Evolutionary conservation across 148 eudicot species (phyloP), one percentile per base, ranked within the genome.

Genomic region (Vaccinium myrtillus): DNA sequence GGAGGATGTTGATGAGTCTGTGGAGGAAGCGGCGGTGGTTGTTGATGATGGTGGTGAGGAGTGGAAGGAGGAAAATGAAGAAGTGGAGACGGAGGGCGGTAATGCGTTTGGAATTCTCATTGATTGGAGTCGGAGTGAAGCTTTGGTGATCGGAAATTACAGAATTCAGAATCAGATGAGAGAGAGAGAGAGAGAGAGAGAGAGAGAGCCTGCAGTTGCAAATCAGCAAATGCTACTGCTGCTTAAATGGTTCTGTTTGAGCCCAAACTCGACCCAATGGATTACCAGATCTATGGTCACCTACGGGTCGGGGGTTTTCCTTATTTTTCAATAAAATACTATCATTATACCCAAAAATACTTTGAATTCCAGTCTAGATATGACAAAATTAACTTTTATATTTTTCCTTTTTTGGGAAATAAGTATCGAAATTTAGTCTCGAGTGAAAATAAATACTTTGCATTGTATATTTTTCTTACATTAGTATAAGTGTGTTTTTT

Each of bases 1-100:
- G 11, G 87, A 78, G 15, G 86, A 73, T 4, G 23, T 25, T 25
- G 91, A 73, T 3, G 94, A 85, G 55, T 79, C 78, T 4, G 88
- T 77, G 43, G 95, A 88, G 0, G 94, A 90, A 6, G 88, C 53
- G 25, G 79, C 70, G 14, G 90, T 36, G 25, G 90, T 85, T 83
- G 85, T 82, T 50, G 91, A 83, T 5, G 95, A 90, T 71, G 77
- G 83, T 1, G 81, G 21, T 4, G 85, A 84, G 8, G 85, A 79
- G 19, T 78, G 43, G 27, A 87, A 86, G 3, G 90, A 21, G 21
- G 78, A 46, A 46, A 53, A 5, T 13, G 83, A 65, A 43, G 88
- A 85, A 6, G 90, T 23, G 9, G 87, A 85, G 84, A 84, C 51
- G 23, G 89, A 87, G 23, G 67, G 51, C 48, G 8, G 49, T 11